A percentile compares a stretch with the other conserved stretches of the same genome.
Evolutionary conservation across 2,329 filamentous ascomycete species (phyloP).

Genomic region (Macrophomina tecta): DNA sequence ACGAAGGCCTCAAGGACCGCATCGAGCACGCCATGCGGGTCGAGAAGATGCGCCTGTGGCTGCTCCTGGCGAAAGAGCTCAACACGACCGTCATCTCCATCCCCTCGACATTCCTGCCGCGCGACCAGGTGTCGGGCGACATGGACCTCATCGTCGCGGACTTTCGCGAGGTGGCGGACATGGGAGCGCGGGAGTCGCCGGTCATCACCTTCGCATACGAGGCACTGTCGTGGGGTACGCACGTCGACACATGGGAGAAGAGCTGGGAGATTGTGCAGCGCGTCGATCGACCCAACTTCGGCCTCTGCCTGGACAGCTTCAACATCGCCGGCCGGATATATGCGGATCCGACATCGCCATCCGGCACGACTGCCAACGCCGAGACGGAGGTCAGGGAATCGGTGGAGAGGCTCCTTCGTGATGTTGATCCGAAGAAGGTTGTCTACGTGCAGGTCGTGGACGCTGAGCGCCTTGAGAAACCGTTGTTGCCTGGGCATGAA

Average conservation of each 20-base stretch:
- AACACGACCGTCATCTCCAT: slow-evolving; percentile 76
- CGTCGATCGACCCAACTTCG: slow-evolving; percentile 74
- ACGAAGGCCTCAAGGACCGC: slow-evolving; percentile 74
- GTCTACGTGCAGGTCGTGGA: slow-evolving; percentile 82
- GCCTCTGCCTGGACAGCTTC: slow-evolving; percentile 78
- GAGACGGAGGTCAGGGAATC: slow-evolving; percentile 62
- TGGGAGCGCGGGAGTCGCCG: slow-evolving; percentile 64
- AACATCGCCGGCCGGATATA: slow-evolving; percentile 76
- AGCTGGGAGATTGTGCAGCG: slow-evolving; percentile 71
- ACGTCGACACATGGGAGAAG: slow-evolving; percentile 72
- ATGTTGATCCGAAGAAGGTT: slow-evolving; percentile 67
- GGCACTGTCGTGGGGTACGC: slow-evolving; percentile 73
- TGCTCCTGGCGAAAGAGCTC: slow-evolving; percentile 67
- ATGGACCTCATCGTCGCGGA: slow-evolving; percentile 66
- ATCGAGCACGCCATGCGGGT: slow-evolving; percentile 62
- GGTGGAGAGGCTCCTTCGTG: slow-evolving; percentile 59
- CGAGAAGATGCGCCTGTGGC: slow-evolving; percentile 72
- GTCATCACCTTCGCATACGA: slow-evolving; percentile 75
- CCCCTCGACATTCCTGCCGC: slow-evolving; percentile 71
- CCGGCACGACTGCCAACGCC: slow-evolving; percentile 61
- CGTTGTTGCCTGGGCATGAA: slow-evolving; percentile 63
- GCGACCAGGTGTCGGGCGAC: slow-evolving; percentile 58
- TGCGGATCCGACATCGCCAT: slow-evolving; percentile 66
- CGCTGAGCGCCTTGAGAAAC: slow-evolving; percentile 66
- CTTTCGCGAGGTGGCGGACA: slow-evolving; percentile 68